These are phyloP conservation scores for Lentinus tigrinus DNA, from an alignment of 768 basidiomycete species.

Conservation along the genomic window DNA sequence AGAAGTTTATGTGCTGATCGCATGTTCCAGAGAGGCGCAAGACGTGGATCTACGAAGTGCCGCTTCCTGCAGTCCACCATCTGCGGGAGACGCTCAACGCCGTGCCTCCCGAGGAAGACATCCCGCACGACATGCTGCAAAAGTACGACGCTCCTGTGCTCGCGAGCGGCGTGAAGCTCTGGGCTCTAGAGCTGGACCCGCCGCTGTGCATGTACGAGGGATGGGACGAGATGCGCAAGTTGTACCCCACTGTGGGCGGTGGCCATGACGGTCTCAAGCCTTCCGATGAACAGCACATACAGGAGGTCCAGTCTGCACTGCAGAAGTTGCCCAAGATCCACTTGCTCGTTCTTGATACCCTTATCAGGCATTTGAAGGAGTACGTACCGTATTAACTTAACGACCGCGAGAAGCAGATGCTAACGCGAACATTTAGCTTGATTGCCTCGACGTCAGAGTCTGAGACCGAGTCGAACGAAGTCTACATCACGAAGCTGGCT, in stretches of 20 bases:
- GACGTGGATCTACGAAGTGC: slow-evolving; percentile 94
- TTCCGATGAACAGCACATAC: slow-evolving; percentile 58
- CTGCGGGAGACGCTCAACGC: slow-evolving; percentile 83
- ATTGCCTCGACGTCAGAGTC: slow-evolving; percentile 55
- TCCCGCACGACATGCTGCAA: slow-evolving; percentile 54
- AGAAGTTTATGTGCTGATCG: not conserved
- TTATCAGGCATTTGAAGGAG: slow-evolving; percentile 76
- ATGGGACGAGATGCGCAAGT: slow-evolving; percentile 85
- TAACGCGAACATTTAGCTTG: slow-evolving; percentile 42
- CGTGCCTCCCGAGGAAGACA: slow-evolving; percentile 50
- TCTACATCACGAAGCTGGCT: slow-evolving; percentile 85
- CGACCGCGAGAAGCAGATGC: no score
- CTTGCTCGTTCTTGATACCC: slow-evolving; percentile 72
- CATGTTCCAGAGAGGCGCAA: slow-evolving; percentile 68
- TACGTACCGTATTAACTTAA: slow-evolving; percentile 37
- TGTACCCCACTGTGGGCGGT: slow-evolving; percentile 80
- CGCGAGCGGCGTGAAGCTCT: slow-evolving; percentile 83
- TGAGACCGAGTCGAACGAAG: slow-evolving; percentile 59
- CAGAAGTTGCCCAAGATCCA: slow-evolving; percentile 76
- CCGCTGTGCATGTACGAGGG: slow-evolving; percentile 83
- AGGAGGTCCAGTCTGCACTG: slow-evolving; percentile 61
- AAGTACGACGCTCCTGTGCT: slow-evolving; percentile 86
- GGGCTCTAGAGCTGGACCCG: slow-evolving; percentile 88
- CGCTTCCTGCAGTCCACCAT: slow-evolving; percentile 78
- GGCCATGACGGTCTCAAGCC: slow-evolving; percentile 46